Evolutionary conservation across 352 stramenopile species (phyloP).

Genomic region (Bremia lactucae): DNA sequence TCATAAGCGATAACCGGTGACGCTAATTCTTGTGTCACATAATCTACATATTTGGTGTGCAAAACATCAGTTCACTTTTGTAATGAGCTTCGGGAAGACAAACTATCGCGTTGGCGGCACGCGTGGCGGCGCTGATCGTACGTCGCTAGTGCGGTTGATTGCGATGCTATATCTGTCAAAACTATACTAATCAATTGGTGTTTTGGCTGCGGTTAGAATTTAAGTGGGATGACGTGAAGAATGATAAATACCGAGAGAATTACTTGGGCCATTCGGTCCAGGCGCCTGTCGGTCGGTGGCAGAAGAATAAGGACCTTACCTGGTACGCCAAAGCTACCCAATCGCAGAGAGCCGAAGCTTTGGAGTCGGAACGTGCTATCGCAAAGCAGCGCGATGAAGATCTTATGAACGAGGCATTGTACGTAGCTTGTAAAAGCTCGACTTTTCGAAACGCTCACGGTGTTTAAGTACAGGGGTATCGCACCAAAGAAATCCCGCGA

Average conservation of each 20-base stretch:
- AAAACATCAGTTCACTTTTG: conserved; percentile 2
- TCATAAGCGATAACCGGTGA: too few species aligned
- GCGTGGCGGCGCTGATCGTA: conserved; percentile 77
- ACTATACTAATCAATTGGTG: neutral
- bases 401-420: conserved; percentile 85
- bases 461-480: conserved; percentile 37
- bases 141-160: conserved; percentile 17
- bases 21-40: too few species aligned
- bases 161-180: neutral
- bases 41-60: neutral
- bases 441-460: conserved; percentile 3
- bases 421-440: too few species aligned
- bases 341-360: conserved; percentile 32
- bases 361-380: conserved; percentile 52
- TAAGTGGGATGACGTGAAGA: conserved; percentile 91
- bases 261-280: conserved; percentile 85
- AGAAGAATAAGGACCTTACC: conserved; percentile 82
- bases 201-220: conserved; percentile 44
- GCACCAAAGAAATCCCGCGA: conserved; percentile 39
- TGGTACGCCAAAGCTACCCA: conserved; percentile 83
- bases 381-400: conserved; percentile 82
- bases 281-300: conserved; percentile 82
- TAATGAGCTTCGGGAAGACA: conserved; percentile 78
- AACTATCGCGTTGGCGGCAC: conserved; percentile 83
- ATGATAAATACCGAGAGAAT: conserved; percentile 88